phyloP scores from a whole-genome alignment of 331 rosid species.

The Malus hybrid region DNA sequence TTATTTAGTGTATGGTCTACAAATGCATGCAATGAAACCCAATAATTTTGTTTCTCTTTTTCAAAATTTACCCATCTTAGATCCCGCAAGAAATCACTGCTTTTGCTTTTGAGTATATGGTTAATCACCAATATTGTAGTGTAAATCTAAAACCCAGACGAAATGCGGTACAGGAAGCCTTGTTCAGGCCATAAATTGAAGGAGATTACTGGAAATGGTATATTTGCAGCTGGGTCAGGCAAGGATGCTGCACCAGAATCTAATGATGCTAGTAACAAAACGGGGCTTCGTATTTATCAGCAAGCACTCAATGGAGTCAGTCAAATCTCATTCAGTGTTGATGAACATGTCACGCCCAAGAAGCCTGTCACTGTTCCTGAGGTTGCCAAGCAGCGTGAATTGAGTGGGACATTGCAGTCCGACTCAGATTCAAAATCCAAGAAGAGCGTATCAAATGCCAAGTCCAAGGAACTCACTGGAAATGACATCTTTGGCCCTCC shows the following conservation, averaged over 20 bases:
- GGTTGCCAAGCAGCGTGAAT: conserved; percentile 92
- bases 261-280: conserved; percentile 33
- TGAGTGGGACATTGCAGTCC: conserved; percentile 61
- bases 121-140: background rate
- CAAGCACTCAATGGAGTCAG: conserved; percentile 61
- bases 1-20: background rate
- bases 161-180: conserved; percentile 48
- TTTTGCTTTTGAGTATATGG: background rate
- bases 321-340: conserved; percentile 69
- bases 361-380: conserved; percentile 62
- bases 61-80: background rate
- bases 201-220: conserved; percentile 66
- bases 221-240: conserved; percentile 36
- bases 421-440: conserved; percentile 38
- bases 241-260: conserved; percentile 37
- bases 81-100: background rate
- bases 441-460: conserved; percentile 65
- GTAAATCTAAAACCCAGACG: background rate
- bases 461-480: conserved; percentile 75
- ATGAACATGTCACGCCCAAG: conserved; percentile 56
- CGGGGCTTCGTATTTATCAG: conserved; percentile 63
- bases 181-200: conserved; percentile 59
- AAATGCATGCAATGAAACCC: background rate
- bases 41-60: background rate
- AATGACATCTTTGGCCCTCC: conserved; percentile 83